Evolutionary conservation across 495 filamentous ascomycete genomes (phyloP), one percentile per base, ranked within the genome.

Genomic region (Neurospora sublineolata): DNA sequence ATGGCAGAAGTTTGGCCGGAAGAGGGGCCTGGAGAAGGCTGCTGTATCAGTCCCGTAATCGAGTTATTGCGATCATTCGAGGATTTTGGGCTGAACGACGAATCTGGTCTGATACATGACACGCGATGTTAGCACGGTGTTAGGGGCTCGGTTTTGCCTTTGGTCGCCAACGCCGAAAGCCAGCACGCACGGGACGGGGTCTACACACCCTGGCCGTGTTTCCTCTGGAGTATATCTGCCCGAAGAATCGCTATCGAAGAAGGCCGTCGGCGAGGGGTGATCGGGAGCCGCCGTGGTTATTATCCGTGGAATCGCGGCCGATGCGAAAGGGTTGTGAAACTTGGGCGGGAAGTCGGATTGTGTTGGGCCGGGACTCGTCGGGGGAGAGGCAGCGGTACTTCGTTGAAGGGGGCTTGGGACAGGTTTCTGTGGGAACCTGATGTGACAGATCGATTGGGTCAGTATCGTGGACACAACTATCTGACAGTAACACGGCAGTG

Each of bases 1-100:
- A 82, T 82, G 68, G 75, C 74, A 42, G 77, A 72, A 23, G 70
- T 44, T 68, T 75, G 73, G 68, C 69, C 73, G 23, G 40, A 27
- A 42, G 77, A 70, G 71, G 78, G 72, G 80, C 77, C 80, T 81
- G 78, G 79, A 14, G 72, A 68, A 76, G 83, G 76, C 79, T 79
- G 82, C 40, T 76, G 73, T 68, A 76, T 79, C 75, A 79, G 74
- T 73, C 75, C 71, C 58, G 78, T 73, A 41, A 80, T 78, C 74
- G 82, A 80, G 71, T 77, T 75, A 71, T 77, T 78, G 71, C 78
- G 79, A 70, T 84, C 83, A 84, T 85, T 82, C 82, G 83, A 78
- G 75, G 77, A 75, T 42, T 71, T 75, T 39, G 72, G 74, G 11
- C 52, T 64, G 77, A 79, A 37, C 69, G 75, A 71, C 74, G 74